Base-by-base conservation (phyloP, 1,284 basidiomycete genomes). In the Calocybe gambosa region DNA sequence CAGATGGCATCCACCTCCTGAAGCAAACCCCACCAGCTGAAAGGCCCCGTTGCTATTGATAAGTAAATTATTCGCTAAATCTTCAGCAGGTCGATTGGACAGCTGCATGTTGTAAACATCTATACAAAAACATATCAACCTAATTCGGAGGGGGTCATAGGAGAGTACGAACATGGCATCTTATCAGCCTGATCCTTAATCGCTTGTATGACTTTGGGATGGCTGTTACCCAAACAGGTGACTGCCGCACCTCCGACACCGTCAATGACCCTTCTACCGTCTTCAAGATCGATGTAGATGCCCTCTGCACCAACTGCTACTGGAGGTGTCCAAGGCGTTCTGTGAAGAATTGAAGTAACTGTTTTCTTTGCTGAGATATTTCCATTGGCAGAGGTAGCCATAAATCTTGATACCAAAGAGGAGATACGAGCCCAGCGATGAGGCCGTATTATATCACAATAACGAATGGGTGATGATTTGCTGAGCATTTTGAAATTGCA, bases 181-280 rank as follows among this genome's bases (percentile, higher is more conserved):
- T 78, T 79, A 59, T 84, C 81, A 16, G 85, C 69, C 58, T 93
- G 90, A 49, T 87, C 77, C 61, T 87, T 85, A 45, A 91, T 72
- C 5, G 85, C 85, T 57, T 81, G 66, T 46, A 75, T 68, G 16
- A 90, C 84, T 42, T 74, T 76, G 5, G 82, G 82, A 58, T 92
- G 81, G 9, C 74, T 78, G 54, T 82, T 80, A 1, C 91, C 91
- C 39, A 93, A 64, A 57, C 83, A 89, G 3, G 81, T 67, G 31
- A 93, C 90, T 7, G 91, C 89, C 3, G 90, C 89, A 26, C 91
- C 91, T 36, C 89, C 91, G 39, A 86, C 78, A 10, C 74, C 85
- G 65, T 92, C 89, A 52, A 90, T 71, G 28, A 90, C 56, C 44
- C 63, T 71, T 43, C 67, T 69, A 1, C 88, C 89, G 61, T 82